A percentile compares a stretch with the other conserved stretches of the same genome.
These are phyloP conservation scores for Apium graveolens DNA, from an alignment of 129 eudicot species.

Conservation along the genomic window DNA sequence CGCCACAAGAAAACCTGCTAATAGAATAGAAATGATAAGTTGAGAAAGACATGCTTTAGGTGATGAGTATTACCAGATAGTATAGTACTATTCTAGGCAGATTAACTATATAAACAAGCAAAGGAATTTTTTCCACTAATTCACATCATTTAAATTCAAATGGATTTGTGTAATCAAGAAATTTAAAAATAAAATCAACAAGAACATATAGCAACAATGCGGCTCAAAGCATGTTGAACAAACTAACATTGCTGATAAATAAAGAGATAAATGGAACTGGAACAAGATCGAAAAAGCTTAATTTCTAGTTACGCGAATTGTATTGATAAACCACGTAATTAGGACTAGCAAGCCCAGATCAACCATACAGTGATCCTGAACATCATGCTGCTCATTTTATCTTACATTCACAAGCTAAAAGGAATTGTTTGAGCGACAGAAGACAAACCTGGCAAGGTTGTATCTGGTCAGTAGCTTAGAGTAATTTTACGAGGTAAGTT, in stretches of 20 bases:
- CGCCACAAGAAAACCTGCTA: constrained; percentile 5
- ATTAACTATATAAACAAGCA: too few species aligned
- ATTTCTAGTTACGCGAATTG: not conserved
- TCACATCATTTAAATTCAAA: too few species aligned
- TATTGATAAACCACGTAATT: not conserved
- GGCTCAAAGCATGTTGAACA: not conserved
- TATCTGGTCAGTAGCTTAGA: not conserved
- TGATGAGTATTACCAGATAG: not conserved
- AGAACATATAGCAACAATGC: not conserved
- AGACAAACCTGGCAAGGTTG: not conserved
- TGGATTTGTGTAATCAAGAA: too few species aligned
- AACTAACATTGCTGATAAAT: not conserved
- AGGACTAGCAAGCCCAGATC: not conserved
- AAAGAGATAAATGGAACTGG: not conserved
- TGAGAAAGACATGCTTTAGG: not conserved
- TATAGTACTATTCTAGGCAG: too few species aligned
- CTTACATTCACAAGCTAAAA: not conserved
- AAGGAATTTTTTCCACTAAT: too few species aligned
- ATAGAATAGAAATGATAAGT: not conserved
- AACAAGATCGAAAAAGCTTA: not conserved
- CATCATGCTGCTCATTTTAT: not conserved
- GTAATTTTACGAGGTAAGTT: not conserved
- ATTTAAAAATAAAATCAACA: not conserved
- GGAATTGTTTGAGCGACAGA: not conserved
- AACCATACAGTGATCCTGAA: not conserved